Evolutionary conservation across 2,329 filamentous ascomycete species (phyloP).

Genomic region (Pestalotiopsis sp.): DNA sequence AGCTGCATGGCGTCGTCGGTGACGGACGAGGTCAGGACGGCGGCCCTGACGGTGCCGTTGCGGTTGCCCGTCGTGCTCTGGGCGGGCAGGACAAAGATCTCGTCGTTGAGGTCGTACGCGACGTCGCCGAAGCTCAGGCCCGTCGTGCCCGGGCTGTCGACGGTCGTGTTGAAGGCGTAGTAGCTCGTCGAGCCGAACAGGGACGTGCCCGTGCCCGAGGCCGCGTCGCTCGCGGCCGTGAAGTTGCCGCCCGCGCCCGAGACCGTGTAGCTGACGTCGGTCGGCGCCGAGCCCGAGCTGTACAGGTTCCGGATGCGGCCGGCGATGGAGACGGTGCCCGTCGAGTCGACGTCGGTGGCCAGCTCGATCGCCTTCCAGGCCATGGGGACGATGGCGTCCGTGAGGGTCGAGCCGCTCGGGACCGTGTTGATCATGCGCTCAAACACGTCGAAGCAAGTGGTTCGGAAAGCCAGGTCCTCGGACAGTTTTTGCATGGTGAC

Average conservation of each 20-base stretch:
- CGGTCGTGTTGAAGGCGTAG: constrained; percentile 8
- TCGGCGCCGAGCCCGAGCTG: background rate
- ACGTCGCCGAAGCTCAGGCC: constrained; percentile 1
- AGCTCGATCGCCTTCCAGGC: constrained; percentile 9
- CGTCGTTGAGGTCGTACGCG: constrained; percentile 5
- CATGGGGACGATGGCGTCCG: constrained; percentile 7
- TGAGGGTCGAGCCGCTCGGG: background rate
- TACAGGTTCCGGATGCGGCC: constrained; percentile 11
- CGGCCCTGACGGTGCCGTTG: background rate
- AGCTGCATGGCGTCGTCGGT: background rate
- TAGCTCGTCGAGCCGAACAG: constrained; percentile 3
- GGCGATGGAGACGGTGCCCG: background rate
- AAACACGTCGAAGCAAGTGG: constrained; percentile 1
- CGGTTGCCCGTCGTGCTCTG: background rate
- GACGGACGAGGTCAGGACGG: background rate
- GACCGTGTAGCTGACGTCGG: background rate
- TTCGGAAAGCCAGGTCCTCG: constrained; percentile 3
- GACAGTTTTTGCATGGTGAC: constrained; percentile 9
- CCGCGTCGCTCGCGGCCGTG: background rate
- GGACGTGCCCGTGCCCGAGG: background rate
- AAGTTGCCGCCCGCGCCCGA: background rate
- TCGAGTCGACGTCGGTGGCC: constrained; percentile 1
- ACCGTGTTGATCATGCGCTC: constrained; percentile 13
- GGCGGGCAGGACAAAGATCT: constrained; percentile 8
- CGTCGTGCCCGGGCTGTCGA: constrained; percentile 9